Evolutionary conservation across 2,329 filamentous ascomycete genomes (phyloP).

Genomic region (Phaeosphaeriaceae sp.): DNA sequence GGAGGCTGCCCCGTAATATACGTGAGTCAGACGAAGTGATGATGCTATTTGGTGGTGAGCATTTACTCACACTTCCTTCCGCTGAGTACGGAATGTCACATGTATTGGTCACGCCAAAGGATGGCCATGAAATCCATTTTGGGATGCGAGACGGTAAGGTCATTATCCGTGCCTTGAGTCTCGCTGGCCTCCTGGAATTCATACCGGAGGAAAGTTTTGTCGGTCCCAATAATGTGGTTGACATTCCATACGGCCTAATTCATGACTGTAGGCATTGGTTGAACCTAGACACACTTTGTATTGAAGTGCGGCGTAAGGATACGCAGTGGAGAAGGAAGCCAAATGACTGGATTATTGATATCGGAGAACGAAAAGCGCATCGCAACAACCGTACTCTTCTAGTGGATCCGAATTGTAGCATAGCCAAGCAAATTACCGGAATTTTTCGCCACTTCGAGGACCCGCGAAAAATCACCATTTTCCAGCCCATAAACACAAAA

Average conservation of each 20-base stretch:
- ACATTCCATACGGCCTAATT: constrained; percentile 60
- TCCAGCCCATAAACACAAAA: too few relatives aligned
- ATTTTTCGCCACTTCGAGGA: constrained; percentile 51
- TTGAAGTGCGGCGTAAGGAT: constrained; percentile 61
- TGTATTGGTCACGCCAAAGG: constrained; percentile 42
- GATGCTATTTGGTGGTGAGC: constrained; percentile 61
- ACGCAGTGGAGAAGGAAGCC: constrained; percentile 48
- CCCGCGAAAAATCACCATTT: too few relatives aligned
- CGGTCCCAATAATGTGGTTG: constrained; percentile 35
- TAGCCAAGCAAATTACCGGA: constrained; percentile 48
- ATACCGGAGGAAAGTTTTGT: constrained; percentile 39
- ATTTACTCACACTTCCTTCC: constrained; percentile 62
- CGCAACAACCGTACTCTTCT: constrained; percentile 43
- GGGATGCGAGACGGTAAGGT: constrained; percentile 53
- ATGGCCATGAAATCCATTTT: constrained; percentile 60
- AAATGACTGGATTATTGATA: constrained; percentile 50
- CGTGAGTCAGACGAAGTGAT: constrained; percentile 52
- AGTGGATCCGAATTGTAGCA: constrained; percentile 57
- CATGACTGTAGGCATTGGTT: constrained; percentile 67
- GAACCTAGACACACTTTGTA: constrained; percentile 50
- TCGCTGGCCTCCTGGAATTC: constrained; percentile 41
- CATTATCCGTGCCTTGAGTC: constrained; percentile 52
- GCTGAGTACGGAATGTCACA: constrained; percentile 59
- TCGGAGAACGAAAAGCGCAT: constrained; percentile 23
- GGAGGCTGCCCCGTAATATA: constrained; percentile 61